Percentiles rank a stretch among this genome's conserved stretches.
Evolutionary conservation across 1,284 basidiomycete genomes (phyloP).

Genomic region (Melampsora abietis-canadensis): DNA sequence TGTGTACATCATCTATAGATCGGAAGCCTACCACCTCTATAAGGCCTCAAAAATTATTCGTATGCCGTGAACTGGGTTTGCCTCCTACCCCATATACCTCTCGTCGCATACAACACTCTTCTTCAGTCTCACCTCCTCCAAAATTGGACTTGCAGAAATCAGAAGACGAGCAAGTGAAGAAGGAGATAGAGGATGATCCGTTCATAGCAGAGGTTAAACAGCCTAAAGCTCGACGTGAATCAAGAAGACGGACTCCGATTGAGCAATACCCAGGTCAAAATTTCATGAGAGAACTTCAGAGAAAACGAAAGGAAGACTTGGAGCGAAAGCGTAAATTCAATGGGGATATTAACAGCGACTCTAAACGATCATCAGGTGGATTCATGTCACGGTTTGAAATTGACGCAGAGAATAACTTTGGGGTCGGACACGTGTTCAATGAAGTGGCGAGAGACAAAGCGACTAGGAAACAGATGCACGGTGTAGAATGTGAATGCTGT

Average conservation of each 20-base stretch:
- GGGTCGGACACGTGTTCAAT: constrained; percentile 67
- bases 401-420: constrained; percentile 65
- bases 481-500: constrained; percentile 78
- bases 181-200: neutral
- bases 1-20: neutral
- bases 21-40: neutral
- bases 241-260: constrained; percentile 6
- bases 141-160: neutral
- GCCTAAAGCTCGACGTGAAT: neutral
- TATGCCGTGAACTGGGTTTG: neutral
- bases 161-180: constrained; percentile 2
- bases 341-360: neutral
- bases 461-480: constrained; percentile 67
- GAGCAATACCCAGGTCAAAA: constrained; percentile 44
- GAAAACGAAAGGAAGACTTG: constrained; percentile 41
- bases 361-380: neutral
- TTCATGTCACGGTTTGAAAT: constrained; percentile 57
- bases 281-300: constrained; percentile 44
- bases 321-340: neutral
- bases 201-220: neutral
- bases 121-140: neutral
- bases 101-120: constrained; percentile 3
- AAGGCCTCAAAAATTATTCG: neutral
- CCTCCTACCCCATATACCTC: neutral
- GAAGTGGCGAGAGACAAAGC: constrained; percentile 70